Evolutionary conservation across 768 basidiomycete species (phyloP), one percentile per base, ranked within the genome.

Genomic region (Floccularia luteovirens): DNA sequence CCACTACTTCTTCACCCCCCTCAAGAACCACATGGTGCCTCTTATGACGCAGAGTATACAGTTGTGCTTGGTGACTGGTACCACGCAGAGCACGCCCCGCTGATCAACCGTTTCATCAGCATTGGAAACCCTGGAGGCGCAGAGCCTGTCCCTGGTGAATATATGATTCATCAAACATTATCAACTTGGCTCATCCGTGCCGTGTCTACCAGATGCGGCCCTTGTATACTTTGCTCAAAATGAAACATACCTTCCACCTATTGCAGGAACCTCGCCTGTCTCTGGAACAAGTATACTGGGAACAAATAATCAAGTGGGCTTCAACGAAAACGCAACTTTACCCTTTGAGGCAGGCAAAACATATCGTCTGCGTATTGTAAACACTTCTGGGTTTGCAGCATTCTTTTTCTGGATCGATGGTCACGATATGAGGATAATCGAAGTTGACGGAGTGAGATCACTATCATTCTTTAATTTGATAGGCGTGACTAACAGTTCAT

Each of bases 21-120:
- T 1, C 66, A 64, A 39, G 83, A 85, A 59, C 69, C 64, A 14
- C 74, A 90, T 57, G n/a, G n/a, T n/a, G n/a, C n/a, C n/a, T 48
- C 59, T 46, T 97, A 96, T 58, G 92, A 97, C 58, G 88, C 83
- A 20, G 94, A 97, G 49, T 92, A 77, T 62, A 93, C 87, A 14
- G 66, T 98, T 47, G 55, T 91, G 43, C 65, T 97, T 1, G 75
- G 79, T 4, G 93, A 97, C 57, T 98, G 94, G 93, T 97, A 97
- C 54, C 90, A 96, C 54, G 56, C 79, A 4, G 69, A 89, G 55
- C 86, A 90, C 44, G 34, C 60, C 1, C 66, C 59, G 6, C 72
- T 94, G 24, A 36, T 87, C 38, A 57, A 77, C 19, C 57, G 74
- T 24, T 93, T 90, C 59, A 61, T 91, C 55, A 82, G 59, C 53